Evolutionary conservation across 345 rosid species (phyloP).

Genomic region (Eucalyptus marginata): DNA sequence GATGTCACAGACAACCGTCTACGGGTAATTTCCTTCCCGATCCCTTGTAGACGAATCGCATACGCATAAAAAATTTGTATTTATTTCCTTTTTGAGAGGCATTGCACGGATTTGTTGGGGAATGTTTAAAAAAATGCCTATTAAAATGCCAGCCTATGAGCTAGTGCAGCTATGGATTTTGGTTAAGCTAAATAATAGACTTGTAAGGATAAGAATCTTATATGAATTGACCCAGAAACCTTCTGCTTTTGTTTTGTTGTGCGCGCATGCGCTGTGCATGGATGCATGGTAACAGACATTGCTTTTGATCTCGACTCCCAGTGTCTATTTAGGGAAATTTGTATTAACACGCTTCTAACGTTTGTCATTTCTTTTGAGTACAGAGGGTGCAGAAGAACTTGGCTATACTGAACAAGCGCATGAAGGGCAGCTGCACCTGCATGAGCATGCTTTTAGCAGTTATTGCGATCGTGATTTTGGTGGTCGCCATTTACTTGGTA

Average conservation of each 20-base stretch:
- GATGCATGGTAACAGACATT: neutral
- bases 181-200: neutral
- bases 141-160: neutral
- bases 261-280: neutral
- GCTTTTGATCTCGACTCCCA: neutral
- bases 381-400: constrained; percentile 34
- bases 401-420: constrained; percentile 23
- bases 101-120: neutral
- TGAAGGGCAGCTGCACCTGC: constrained; percentile 27
- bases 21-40: constrained; percentile 3
- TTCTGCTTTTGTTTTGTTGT: neutral
- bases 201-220: neutral
- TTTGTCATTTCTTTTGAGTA: neutral
- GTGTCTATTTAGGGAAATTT: neutral
- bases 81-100: neutral
- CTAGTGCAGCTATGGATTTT: neutral
- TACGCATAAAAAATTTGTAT: neutral
- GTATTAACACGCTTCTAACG: neutral
- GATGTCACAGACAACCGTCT: constrained; percentile 27
- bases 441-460: constrained; percentile 19
- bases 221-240: neutral
- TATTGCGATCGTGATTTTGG: constrained; percentile 18
- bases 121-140: neutral
- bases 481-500: constrained; percentile 10
- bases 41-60: neutral